phyloP scores from a whole-genome alignment of 495 filamentous ascomycete species.

The Aspergillus diversus region DNA sequence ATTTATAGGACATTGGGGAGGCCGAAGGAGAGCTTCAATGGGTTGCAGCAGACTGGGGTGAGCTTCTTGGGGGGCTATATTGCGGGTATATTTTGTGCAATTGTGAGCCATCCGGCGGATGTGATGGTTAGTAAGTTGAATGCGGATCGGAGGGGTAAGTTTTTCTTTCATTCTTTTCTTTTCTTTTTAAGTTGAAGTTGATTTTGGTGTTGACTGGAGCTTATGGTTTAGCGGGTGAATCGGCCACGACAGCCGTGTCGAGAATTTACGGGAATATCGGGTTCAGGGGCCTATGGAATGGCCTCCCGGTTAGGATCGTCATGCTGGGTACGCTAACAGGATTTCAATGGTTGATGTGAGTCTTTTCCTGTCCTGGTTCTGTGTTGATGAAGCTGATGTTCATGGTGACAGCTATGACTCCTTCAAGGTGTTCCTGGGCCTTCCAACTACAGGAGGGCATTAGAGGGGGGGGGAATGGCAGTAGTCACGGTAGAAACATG shows the following conservation, averaged over 20 bases:
- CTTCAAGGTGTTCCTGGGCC: constrained; percentile 73
- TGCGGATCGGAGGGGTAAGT: constrained; percentile 62
- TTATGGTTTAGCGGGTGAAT: constrained; percentile 57
- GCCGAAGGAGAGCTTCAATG: constrained; percentile 65
- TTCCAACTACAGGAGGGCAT: constrained; percentile 69
- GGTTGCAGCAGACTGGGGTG: constrained; percentile 68
- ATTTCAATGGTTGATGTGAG: constrained; percentile 75
- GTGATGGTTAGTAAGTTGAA: constrained; percentile 77
- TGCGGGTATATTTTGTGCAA: constrained; percentile 70
- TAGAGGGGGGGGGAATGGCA: constrained; percentile 25
- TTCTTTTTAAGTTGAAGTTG: not conserved
- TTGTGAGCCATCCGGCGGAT: constrained; percentile 67
- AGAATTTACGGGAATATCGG: constrained; percentile 76
- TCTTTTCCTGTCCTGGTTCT: constrained; percentile 14
- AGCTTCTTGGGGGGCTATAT: constrained; percentile 73
- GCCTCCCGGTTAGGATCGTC: constrained; percentile 63
- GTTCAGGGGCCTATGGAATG: constrained; percentile 72
- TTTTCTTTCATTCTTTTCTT: constrained; percentile 7
- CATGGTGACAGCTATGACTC: constrained; percentile 59
- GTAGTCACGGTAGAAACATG: not conserved
- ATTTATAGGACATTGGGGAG: constrained; percentile 67
- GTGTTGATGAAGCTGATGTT: constrained; percentile 8
- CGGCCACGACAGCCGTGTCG: constrained; percentile 61
- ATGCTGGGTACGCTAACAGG: constrained; percentile 70
- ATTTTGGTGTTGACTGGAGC: constrained; percentile 16